A percentile compares a stretch with the other conserved stretches of the same genome.
Conservation (phyloP, 805 yeast genomes). For the Schizosaccharomyces japonicus region DNA sequence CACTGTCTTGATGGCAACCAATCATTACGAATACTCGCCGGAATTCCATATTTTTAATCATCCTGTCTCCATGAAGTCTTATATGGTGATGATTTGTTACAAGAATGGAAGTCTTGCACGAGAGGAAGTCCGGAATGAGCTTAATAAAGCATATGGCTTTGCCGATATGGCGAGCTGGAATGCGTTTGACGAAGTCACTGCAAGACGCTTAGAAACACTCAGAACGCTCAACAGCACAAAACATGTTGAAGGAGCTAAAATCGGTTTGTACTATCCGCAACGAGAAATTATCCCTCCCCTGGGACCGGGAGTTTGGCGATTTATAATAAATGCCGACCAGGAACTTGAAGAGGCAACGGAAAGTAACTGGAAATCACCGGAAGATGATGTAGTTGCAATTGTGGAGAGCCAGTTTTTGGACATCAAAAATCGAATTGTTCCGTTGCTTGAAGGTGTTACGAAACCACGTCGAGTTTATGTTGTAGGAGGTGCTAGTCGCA, state of each 20-base stretch:
- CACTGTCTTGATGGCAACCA: slow-evolving; percentile 60
- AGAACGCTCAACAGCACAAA: slow-evolving; percentile 15
- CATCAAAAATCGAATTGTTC: slow-evolving; percentile 58
- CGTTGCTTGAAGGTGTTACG: slow-evolving; percentile 30
- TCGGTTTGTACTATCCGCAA: slow-evolving; percentile 67
- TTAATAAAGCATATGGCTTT: slow-evolving; percentile 19
- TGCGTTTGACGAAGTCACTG: background rate
- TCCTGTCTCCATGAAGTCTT: slow-evolving; percentile 51
- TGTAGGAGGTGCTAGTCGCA: slow-evolving; percentile 75
- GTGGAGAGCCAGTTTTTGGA: slow-evolving; percentile 73
- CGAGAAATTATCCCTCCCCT: slow-evolving; percentile 85
- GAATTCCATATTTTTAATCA: slow-evolving; percentile 70
- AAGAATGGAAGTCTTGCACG: slow-evolving; percentile 78
- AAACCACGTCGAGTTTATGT: slow-evolving; percentile 48
- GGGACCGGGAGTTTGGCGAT: slow-evolving; percentile 35
- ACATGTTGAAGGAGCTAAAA: slow-evolving; percentile 13
- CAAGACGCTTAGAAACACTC: background rate
- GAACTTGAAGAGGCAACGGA: slow-evolving; percentile 5
- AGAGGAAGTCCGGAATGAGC: slow-evolving; percentile 41
- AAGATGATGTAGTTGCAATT: slow-evolving; percentile 49
- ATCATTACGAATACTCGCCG: slow-evolving; percentile 50
- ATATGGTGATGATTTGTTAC: slow-evolving; percentile 89
- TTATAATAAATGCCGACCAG: slow-evolving; percentile 10
- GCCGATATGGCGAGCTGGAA: background rate
- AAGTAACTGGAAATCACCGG: slow-evolving; percentile 17